These are phyloP conservation scores for Neoboletus brunneissimus DNA, from an alignment of 768 basidiomycete genomes.

Conservation along the genomic window DNA sequence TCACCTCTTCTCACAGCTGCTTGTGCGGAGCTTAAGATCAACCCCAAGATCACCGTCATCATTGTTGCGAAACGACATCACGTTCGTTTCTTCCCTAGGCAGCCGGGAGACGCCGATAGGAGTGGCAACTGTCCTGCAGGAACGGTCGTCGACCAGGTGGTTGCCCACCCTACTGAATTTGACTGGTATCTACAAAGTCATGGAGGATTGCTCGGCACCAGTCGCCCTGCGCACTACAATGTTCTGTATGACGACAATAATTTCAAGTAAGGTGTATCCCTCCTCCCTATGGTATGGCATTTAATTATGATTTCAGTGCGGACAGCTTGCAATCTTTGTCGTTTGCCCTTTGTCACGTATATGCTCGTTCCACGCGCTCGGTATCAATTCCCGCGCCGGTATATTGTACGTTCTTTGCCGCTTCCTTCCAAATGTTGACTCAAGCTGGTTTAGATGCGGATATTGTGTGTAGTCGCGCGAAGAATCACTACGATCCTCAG, in stretches of 20 bases:
- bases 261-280: slow-evolving; percentile 45
- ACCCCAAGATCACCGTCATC: slow-evolving; percentile 68
- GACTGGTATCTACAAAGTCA: slow-evolving; percentile 82
- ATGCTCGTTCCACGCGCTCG: slow-evolving; percentile 74
- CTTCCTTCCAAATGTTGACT: not conserved
- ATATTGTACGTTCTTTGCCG: slow-evolving; percentile 52
- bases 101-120: slow-evolving; percentile 48
- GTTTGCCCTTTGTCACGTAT: slow-evolving; percentile 78
- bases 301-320: slow-evolving; percentile 38
- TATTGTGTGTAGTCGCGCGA: slow-evolving; percentile 71
- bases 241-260: slow-evolving; percentile 48
- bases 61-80: slow-evolving; percentile 67
- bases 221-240: slow-evolving; percentile 59
- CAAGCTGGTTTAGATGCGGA: slow-evolving; percentile 58
- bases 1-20: slow-evolving; percentile 45
- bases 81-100: slow-evolving; percentile 52
- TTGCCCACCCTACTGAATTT: slow-evolving; percentile 68
- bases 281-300: not conserved
- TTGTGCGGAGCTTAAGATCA: slow-evolving; percentile 54
- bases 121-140: slow-evolving; percentile 77
- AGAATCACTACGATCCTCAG: slow-evolving; percentile 74
- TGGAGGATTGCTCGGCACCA: slow-evolving; percentile 74
- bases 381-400: slow-evolving; percentile 83
- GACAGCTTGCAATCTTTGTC: slow-evolving; percentile 69
- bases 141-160: slow-evolving; percentile 70